These are phyloP conservation scores for Penicillium samsonianum DNA, from an alignment of 495 filamentous ascomycete genomes.

Conservation along the genomic window DNA sequence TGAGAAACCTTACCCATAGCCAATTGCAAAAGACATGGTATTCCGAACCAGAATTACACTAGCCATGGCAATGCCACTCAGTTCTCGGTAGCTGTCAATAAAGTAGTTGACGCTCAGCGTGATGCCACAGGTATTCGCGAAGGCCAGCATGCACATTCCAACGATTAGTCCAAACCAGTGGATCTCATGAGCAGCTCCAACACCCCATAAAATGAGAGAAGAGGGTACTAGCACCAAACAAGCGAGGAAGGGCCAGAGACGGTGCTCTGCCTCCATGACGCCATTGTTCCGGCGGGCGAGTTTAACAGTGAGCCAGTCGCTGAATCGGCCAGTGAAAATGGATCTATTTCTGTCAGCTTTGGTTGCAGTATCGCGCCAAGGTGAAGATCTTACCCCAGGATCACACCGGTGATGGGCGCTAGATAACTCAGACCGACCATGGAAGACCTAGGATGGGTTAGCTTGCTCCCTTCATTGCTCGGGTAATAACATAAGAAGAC, in stretches of 20 bases:
- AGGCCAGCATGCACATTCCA: constrained; percentile 60
- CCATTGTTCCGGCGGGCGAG: constrained; percentile 63
- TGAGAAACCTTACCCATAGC: constrained; percentile 50
- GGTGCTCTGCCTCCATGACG: constrained; percentile 62
- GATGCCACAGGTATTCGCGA: constrained; percentile 58
- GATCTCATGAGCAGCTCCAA: constrained; percentile 60
- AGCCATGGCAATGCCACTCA: constrained; percentile 63
- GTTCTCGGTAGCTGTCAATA: constrained; percentile 63
- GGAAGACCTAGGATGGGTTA: constrained; percentile 41
- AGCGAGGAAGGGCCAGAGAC: constrained; percentile 61
- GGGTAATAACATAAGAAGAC: constrained; percentile 14
- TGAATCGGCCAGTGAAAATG: constrained; percentile 54
- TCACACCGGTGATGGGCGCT: constrained; percentile 57
- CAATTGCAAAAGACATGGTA: constrained; percentile 64
- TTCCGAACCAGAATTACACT: constrained; percentile 67
- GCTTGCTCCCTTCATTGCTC: background rate
- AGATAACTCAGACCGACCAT: constrained; percentile 66
- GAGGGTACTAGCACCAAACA: constrained; percentile 57
- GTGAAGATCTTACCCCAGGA: constrained; percentile 41
- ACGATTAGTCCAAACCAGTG: constrained; percentile 66
- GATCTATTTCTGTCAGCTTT: constrained; percentile 30
- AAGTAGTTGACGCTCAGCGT: constrained; percentile 63
- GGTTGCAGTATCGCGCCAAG: background rate
- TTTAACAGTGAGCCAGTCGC: constrained; percentile 59
- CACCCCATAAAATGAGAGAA: constrained; percentile 67